Percentiles rank a stretch among this genome's conserved stretches.
phyloP scores from a whole-genome alignment of 106 monocot species.

The Vanilla planifolia region DNA sequence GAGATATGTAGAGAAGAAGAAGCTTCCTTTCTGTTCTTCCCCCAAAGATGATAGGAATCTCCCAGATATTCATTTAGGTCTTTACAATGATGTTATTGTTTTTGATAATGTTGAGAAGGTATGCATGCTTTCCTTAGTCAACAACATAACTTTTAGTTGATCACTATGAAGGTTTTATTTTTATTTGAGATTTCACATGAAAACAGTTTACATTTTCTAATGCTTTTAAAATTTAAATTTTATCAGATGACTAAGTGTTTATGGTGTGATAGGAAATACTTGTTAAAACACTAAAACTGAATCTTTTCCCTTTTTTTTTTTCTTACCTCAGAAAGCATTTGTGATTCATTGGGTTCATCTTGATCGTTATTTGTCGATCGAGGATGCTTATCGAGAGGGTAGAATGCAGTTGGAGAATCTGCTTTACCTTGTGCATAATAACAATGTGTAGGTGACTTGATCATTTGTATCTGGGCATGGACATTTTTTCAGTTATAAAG shows the following conservation, averaged over 20 bases:
- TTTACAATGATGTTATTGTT: slow-evolving; percentile 86
- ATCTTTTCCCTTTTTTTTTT: no score
- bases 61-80: slow-evolving; percentile 87
- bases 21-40: slow-evolving; percentile 70
- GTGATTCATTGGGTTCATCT: slow-evolving; percentile 86
- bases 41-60: slow-evolving; percentile 80
- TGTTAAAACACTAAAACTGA: no score
- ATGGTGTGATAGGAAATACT: neutral
- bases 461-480: neutral
- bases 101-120: slow-evolving; percentile 99
- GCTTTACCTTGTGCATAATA: slow-evolving; percentile 64
- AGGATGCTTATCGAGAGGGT: slow-evolving; percentile 83
- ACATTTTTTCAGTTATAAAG: neutral
- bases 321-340: slow-evolving; percentile 58
- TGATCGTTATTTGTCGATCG: slow-evolving; percentile 54
- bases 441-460: slow-evolving; percentile 32
- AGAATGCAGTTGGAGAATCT: slow-evolving; percentile 41
- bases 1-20: slow-evolving; percentile 86
- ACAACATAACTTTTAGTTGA: neutral
- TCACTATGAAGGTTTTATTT: no score
- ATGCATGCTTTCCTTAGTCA: neutral
- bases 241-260: neutral
- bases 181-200: no score
- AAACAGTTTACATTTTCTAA: no score
- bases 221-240: no score